Base-by-base conservation (phyloP, 2,329 filamentous ascomycete species). In the Cladophialophora chaetospira region DNA sequence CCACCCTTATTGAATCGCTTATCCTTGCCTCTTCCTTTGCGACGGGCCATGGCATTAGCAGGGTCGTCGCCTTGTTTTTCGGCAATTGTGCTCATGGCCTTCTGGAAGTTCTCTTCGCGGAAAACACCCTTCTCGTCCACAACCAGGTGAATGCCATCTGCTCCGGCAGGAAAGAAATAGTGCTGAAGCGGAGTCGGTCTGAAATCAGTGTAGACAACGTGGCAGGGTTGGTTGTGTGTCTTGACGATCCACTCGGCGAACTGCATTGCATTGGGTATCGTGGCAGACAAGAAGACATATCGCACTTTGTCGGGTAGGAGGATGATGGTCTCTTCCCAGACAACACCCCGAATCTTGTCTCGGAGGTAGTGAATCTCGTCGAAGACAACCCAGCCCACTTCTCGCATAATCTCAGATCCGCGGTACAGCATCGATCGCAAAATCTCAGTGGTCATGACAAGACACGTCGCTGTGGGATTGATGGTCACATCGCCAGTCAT, bases 401-500 rank as follows among this genome's bases (percentile, higher is more conserved):
- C 94, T 65, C 94, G 91, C 93, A 99, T 99, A 64, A 99, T 97
- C 77, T 99, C 94, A 0, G 94, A 97, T 58, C 94, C 94, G 65
- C 94, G 85, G 74, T 99, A 99, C 75, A 99, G 73, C 94, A 99
- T 99, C 15, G 93, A 97, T 46, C 94, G 88, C 70, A 99, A 75
- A 91, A 99, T 99, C 78, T 99, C 94, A 0, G 94, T 99, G 0
- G 94, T 99, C 94, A 99, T 99, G 68, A 99, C 94, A 57, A 99
- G 79, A 72, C 94, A 99, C 58, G 92, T 97, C 11, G 94, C 94
- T 3, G 94, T 97, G 3, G 95, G 95, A 72, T 99, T 99, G 75
- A 99, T 99, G 21, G 94, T 99, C 62, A 97, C 93, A 82, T 99
- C 94, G 69, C 94, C 94, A 4, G 94, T 99, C 93, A 99, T 97